phyloP scores from a whole-genome alignment of 495 filamentous ascomycete genomes.

The Hyaloscypha variabilis region DNA sequence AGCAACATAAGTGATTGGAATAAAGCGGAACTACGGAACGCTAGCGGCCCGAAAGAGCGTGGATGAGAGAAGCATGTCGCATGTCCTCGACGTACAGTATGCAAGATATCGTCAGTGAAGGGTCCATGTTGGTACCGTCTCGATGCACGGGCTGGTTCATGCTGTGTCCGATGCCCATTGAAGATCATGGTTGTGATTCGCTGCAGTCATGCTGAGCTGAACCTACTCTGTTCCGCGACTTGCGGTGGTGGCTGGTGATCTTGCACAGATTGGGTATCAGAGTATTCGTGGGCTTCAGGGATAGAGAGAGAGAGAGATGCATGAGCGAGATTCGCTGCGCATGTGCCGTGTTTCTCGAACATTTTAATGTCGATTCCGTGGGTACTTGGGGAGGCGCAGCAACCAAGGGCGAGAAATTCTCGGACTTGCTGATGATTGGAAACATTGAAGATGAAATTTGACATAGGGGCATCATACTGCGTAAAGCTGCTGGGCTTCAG shows the following conservation, averaged over 20 bases:
- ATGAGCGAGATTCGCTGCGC: not conserved
- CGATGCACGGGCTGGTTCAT: not conserved
- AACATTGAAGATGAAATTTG: too few species aligned
- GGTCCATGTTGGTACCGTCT: not conserved
- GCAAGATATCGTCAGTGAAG: not conserved
- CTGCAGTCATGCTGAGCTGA: not conserved
- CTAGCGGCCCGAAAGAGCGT: not conserved
- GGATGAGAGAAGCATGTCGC: not conserved
- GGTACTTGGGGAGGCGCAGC: not conserved
- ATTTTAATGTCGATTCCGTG: not conserved
- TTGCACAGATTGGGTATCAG: not conserved
- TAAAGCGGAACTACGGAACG: not conserved
- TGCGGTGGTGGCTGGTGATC: not conserved
- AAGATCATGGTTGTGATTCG: not conserved
- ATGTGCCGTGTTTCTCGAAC: slow-evolving; percentile 1
- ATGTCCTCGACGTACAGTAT: not conserved
- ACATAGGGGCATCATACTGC: too few species aligned
- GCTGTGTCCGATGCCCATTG: not conserved
- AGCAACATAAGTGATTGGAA: not conserved
- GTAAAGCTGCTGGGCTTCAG: too few species aligned
- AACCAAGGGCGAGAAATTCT: too few species aligned
- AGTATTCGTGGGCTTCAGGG: not conserved
- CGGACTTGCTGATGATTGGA: too few species aligned
- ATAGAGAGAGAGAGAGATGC: not conserved
- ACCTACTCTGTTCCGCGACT: not conserved